Evolutionary conservation across 345 rosid species (phyloP), one percentile per base, ranked within the genome.

Genomic region (Rhizophora apiculata): DNA sequence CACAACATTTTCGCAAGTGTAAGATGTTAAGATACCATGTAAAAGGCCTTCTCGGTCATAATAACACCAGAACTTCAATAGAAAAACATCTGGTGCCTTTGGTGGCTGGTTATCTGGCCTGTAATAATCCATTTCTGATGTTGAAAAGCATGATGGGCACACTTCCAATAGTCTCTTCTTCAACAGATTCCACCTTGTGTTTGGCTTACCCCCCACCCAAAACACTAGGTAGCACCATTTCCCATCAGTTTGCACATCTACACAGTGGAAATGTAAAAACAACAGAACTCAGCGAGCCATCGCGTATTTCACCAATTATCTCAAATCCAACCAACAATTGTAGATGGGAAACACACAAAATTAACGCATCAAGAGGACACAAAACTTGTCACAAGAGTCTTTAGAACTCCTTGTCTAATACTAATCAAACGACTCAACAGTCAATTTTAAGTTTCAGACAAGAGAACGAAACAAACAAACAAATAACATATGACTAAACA

Each of bases 201-300:
- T 71, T 31, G 76, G 67, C 62, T 83, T 80, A 24, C 89, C 94
- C 70, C 63, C 77, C 78, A 86, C 89, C 94, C 94, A 86, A 58
- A 86, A 78, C 71, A 86, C 82, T 73, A 85, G 0, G 72, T 85
- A 88, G 83, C 89, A 83, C 91, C 94, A 85, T 72, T 88, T 86
- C 21, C 94, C 88, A 78, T 88, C 94, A 18, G 89, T 89, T 32
- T 85, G 80, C 46, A 79, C 21, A 83, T 89, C 94, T 89, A 55
- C 58, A 75, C 37, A 21, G 69, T 55, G 57, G 8, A 65, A 60
- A 75, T 49, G 52, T 24, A 39, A 31, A 19, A n/a, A 62, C 8
- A 52, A 54, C 20, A 37, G 37, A 62, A 32, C 59, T 29, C 67
- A 27, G 62, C 52, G 19, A 62, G 32, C 36, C 61, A 36, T 53